Percentiles rank a stretch among this genome's conserved stretches.
These are phyloP conservation scores for Diplodia corticola DNA, from an alignment of 2,329 filamentous ascomycete species.

Conservation along the genomic window DNA sequence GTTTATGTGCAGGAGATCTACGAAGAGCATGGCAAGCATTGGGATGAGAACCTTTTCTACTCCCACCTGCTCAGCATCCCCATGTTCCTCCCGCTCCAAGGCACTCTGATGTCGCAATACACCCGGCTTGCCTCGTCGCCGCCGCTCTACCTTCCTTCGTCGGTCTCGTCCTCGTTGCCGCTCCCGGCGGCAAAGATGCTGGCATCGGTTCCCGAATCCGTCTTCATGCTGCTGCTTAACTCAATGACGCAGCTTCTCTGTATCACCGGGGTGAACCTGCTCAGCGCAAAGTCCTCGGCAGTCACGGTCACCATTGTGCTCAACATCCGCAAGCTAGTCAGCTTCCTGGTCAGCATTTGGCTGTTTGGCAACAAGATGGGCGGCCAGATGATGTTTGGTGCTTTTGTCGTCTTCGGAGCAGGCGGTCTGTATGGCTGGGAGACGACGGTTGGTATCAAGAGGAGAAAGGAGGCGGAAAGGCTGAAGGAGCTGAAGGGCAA, in stretches of 20 bases:
- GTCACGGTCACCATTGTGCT: slow-evolving; percentile 95
- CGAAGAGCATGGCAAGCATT: slow-evolving; percentile 79
- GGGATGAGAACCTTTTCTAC: slow-evolving; percentile 97
- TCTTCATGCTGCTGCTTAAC: slow-evolving; percentile 71
- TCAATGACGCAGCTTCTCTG: slow-evolving; percentile 91
- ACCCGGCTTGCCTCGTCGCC: slow-evolving; percentile 62
- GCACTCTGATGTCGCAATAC: slow-evolving; percentile 65
- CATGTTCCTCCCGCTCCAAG: slow-evolving; percentile 71
- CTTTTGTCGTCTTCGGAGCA: slow-evolving; percentile 81
- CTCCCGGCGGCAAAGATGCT: slow-evolving; percentile 32
- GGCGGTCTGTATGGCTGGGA: slow-evolving; percentile 91
- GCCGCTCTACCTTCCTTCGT: slow-evolving; percentile 51
- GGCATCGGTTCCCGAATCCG: slow-evolving; percentile 60
- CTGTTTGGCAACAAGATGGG: slow-evolving; percentile 86
- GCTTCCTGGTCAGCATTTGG: slow-evolving; percentile 87
- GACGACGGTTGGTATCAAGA: slow-evolving; percentile 49
- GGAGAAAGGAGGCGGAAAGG: slow-evolving; percentile 31
- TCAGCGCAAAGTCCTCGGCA: slow-evolving; percentile 84
- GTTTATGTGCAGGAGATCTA: slow-evolving; percentile 94
- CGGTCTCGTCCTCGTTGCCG: slow-evolving; percentile 34
- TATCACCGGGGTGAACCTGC: slow-evolving; percentile 92
- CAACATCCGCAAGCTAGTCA: slow-evolving; percentile 92
- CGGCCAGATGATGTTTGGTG: slow-evolving; percentile 74
- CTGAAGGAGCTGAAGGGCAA: slow-evolving; percentile 16
- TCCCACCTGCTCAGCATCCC: slow-evolving; percentile 75